Evolutionary conservation across 495 filamentous ascomycete genomes (phyloP), one percentile per base, ranked within the genome.

Genomic region (Sporormia fimetaria): DNA sequence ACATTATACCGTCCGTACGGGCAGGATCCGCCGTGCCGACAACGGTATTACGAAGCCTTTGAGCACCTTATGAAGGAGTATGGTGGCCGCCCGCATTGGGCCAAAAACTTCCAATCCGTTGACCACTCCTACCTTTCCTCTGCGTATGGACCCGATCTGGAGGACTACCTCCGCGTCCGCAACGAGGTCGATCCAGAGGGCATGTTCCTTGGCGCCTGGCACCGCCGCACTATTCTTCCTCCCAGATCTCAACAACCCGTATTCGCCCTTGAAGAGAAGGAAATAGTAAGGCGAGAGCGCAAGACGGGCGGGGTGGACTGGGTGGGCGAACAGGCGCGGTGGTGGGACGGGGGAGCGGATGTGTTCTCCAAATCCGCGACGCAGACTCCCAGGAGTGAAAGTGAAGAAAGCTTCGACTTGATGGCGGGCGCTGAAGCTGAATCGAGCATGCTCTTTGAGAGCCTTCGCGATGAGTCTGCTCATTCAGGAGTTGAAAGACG

Each of bases 61-160:
- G 90, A 98, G 66, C 90, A 77, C 68, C 75, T 98, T 33, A 96
- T 96, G 90, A 77, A 76, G 23, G 83, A 94, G 36, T 63, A 93
- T 40, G 84, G 81, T 39, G 90, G 84, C n/a, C 69, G 71, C 33
- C 90, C 90, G 22, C 90, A 98, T 61, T 98, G 90, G 87, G 90
- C 92, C 5, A 98, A 98, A 70, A 94, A 94, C 54, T 96, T 94
- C 61, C 64, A 66, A 20, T 33, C 41, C 11, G 67, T 68, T 10
- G 62, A 64, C 1, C 67, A 69, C 6, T 66, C 68, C 25, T 74
- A 81, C 28, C 66, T 83, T 20, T 58, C 62, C 36, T 33, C 44
- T 4, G 72, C 75, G 64, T 80, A 74, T 47, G 70, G 70, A 6
- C 54, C 65, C 4, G 57, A 73, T 29, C 69, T 90, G 57, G 56